Percentiles rank a stretch among this genome's conserved stretches.
phyloP scores from a whole-genome alignment of 202 grass and related monocot genomes.

The Alloteropsis angusta region DNA sequence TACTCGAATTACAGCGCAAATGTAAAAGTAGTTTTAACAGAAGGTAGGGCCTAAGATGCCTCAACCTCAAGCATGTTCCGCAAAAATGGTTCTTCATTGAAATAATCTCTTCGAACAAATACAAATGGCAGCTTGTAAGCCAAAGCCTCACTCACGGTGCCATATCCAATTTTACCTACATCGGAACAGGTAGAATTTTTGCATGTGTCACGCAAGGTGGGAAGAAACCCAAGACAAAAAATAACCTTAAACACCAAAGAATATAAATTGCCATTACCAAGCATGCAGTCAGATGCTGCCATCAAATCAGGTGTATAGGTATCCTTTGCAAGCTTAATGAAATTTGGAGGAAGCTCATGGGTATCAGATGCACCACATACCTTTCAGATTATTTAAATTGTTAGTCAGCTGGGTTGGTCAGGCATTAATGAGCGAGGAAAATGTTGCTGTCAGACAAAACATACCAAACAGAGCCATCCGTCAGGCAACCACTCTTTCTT shows the following conservation, averaged over 20 bases:
- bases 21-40: conserved; percentile 3
- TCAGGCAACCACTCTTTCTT: conserved; percentile 87
- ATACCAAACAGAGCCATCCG: conserved; percentile 95
- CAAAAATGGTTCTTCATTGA: conserved; percentile 98
- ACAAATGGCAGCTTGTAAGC: conserved; percentile 96
- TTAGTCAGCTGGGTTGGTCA: conserved; percentile 9
- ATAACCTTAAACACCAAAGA: not conserved
- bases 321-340: conserved; percentile 92
- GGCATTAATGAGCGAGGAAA: not conserved
- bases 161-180: conserved; percentile 98
- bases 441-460: conserved; percentile 8
- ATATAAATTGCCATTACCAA: conserved; percentile 53
- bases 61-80: conserved; percentile 98
- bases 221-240: not conserved
- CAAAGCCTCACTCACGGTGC: conserved; percentile 90
- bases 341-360: conserved; percentile 85
- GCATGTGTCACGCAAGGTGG: conserved; percentile 1
- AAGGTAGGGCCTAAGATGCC: conserved; percentile 12
- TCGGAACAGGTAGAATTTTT: conserved; percentile 7
- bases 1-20: conserved; percentile 2
- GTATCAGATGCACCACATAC: conserved; percentile 93
- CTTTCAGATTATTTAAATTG: conserved; percentile 34
- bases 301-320: conserved; percentile 94
- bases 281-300: conserved; percentile 97
- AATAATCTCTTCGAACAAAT: conserved; percentile 95